Conservation (phyloP, 129 eudicot species). For the Lonicera japonica region DNA sequence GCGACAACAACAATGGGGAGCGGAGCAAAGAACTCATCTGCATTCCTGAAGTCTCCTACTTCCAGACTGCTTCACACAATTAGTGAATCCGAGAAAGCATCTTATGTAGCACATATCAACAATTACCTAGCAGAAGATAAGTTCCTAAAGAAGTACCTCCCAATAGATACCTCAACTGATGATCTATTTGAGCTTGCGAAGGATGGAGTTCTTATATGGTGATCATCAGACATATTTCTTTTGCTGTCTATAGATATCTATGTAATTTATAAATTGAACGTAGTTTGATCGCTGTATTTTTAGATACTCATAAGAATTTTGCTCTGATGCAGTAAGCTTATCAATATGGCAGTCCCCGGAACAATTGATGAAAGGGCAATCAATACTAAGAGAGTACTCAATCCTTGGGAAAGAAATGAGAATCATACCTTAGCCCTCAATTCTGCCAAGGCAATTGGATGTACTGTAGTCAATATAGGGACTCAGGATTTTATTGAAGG, state of each 20-base stretch:
- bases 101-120: constrained; percentile 91
- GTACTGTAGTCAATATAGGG: constrained; percentile 89
- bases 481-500: constrained; percentile 89
- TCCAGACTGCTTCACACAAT: constrained; percentile 92
- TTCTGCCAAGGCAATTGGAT: constrained; percentile 94
- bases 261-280: too few species aligned
- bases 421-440: constrained; percentile 88
- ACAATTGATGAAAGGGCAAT: constrained; percentile 97
- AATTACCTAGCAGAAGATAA: constrained; percentile 76
- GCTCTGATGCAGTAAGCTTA: constrained; percentile 73
- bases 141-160: constrained; percentile 76
- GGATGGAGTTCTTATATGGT: constrained; percentile 99
- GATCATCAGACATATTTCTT: constrained; percentile 13
- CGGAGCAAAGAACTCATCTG: constrained; percentile 83
- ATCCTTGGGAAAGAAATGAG: constrained; percentile 96
- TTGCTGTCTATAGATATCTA: too few species aligned
- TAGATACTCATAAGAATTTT: background rate
- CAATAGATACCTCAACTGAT: constrained; percentile 80
- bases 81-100: constrained; percentile 93
- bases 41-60: constrained; percentile 90
- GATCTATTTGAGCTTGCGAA: constrained; percentile 93
- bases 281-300: background rate
- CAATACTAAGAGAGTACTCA: constrained; percentile 71
- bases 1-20: constrained; percentile 69
- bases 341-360: constrained; percentile 97